Conservation (phyloP, 192 early-diverging fungal species). For the Coemansia pectinata region DNA sequence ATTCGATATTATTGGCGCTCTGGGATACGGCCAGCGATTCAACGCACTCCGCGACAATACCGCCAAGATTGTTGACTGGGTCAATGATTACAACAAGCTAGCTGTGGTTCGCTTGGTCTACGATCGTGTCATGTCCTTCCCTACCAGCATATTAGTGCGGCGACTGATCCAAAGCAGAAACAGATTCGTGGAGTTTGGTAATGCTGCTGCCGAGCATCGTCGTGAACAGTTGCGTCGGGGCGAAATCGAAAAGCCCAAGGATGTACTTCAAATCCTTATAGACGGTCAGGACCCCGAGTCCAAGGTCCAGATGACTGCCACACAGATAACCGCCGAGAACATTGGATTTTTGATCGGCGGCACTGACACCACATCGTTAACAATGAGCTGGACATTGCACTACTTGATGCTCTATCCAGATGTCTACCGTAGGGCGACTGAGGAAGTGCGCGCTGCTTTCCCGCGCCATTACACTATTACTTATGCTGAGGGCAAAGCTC, state of each 20-base stretch:
- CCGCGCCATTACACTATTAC: slow-evolving; percentile 24
- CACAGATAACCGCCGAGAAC: slow-evolving; percentile 32
- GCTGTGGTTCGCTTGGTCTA: not conserved
- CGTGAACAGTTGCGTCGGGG: slow-evolving; percentile 10
- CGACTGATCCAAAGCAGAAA: slow-evolving; percentile 14
- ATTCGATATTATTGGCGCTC: slow-evolving; percentile 30
- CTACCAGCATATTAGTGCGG: slow-evolving; percentile 1
- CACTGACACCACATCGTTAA: slow-evolving; percentile 38
- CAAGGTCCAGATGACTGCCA: slow-evolving; percentile 26
- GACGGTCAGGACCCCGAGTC: slow-evolving; percentile 47
- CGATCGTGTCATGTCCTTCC: slow-evolving; percentile 1
- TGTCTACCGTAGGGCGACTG: slow-evolving; percentile 8
- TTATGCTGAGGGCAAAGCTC: slow-evolving; percentile 29
- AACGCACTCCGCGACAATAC: slow-evolving; percentile 22
- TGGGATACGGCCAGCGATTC: slow-evolving; percentile 42
- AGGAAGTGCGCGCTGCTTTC: slow-evolving; percentile 35
- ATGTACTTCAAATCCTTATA: slow-evolving; percentile 43
- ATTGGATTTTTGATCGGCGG: slow-evolving; percentile 34
- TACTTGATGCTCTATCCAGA: slow-evolving; percentile 38
- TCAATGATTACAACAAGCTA: slow-evolving; percentile 21
- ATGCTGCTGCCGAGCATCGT: slow-evolving; percentile 7
- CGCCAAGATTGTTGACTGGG: slow-evolving; percentile 19
- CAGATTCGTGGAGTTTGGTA: slow-evolving; percentile 23
- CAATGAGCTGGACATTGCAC: slow-evolving; percentile 43
- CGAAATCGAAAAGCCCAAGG: slow-evolving; percentile 30